phyloP scores from a whole-genome alignment of 2,329 filamentous ascomycete species.

The Lachnellula suecica region DNA sequence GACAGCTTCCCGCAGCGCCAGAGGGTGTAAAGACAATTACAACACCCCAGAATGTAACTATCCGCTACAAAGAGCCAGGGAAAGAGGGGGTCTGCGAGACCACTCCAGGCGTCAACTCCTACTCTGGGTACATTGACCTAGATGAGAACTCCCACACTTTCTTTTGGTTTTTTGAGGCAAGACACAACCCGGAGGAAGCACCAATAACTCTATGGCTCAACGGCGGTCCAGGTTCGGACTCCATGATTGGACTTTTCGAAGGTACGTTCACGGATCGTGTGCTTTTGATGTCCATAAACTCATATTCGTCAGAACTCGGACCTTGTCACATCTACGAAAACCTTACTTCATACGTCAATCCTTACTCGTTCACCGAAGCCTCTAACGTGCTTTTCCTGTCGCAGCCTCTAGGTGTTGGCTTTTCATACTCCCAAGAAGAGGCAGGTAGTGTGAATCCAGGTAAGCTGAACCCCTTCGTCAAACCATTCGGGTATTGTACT shows the following conservation, averaged over 20 bases:
- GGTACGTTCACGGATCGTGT: slow-evolving; percentile 10
- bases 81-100: slow-evolving; percentile 28
- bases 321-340: slow-evolving; percentile 39
- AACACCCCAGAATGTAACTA: slow-evolving; percentile 39
- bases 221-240: slow-evolving; percentile 51
- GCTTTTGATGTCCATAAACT: background rate
- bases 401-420: slow-evolving; percentile 66
- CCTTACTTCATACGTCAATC: slow-evolving; percentile 38
- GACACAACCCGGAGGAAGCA: slow-evolving; percentile 44
- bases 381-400: slow-evolving; percentile 51
- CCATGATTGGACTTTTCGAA: slow-evolving; percentile 53
- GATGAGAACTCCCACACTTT: slow-evolving; percentile 43
- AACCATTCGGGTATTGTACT: background rate
- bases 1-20: slow-evolving; percentile 40
- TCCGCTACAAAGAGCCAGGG: slow-evolving; percentile 47
- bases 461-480: background rate
- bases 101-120: slow-evolving; percentile 29
- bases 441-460: slow-evolving; percentile 25
- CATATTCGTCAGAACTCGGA: slow-evolving; percentile 33
- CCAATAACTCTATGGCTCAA: slow-evolving; percentile 53
- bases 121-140: slow-evolving; percentile 29
- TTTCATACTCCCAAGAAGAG: slow-evolving; percentile 54
- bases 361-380: slow-evolving; percentile 62
- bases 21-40: slow-evolving; percentile 38
- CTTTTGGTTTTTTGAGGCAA: slow-evolving; percentile 52